A percentile compares a stretch with the other conserved stretches of the same genome.
phyloP scores from a whole-genome alignment of 2,329 filamentous ascomycete genomes.

The Colletotrichum chrysophilum region DNA sequence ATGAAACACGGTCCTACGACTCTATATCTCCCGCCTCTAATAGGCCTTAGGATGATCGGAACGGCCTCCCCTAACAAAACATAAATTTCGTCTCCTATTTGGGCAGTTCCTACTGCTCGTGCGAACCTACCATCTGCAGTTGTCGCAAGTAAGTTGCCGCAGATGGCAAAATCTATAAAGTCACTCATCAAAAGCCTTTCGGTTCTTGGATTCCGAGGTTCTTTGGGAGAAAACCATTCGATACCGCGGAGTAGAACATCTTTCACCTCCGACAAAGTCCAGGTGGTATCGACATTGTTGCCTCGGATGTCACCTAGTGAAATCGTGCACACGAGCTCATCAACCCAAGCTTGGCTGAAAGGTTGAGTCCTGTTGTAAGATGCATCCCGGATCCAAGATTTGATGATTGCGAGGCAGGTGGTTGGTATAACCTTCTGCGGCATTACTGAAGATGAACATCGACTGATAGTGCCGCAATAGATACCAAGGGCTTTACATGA shows the following conservation, averaged over 20 bases:
- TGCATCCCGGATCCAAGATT: neutral
- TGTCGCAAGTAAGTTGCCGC: neutral
- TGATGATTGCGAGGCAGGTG: fast-evolving
- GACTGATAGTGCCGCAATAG: neutral
- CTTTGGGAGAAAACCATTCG: fast-evolving
- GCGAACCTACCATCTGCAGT: fast-evolving
- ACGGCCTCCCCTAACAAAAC: fast-evolving
- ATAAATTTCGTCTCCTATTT: fast-evolving
- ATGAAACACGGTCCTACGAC: neutral
- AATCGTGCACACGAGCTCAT: fast-evolving
- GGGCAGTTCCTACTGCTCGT: fast-evolving
- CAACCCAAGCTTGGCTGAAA: fast-evolving
- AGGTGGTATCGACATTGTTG: fast-evolving
- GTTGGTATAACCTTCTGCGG: fast-evolving
- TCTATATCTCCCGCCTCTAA: fast-evolving
- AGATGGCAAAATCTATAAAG: fast-evolving
- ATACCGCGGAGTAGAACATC: neutral
- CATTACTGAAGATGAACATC: neutral
- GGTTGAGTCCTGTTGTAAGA: fast-evolving
- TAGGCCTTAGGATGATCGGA: fast-evolving
- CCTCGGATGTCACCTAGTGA: fast-evolving
- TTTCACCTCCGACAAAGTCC: no score
- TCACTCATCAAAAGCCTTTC: no score
- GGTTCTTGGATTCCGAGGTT: fast-evolving
- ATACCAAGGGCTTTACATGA: fast-evolving